Base-by-base conservation (phyloP, 106 monocot genomes). In the Dioscorea zingiberensis region DNA sequence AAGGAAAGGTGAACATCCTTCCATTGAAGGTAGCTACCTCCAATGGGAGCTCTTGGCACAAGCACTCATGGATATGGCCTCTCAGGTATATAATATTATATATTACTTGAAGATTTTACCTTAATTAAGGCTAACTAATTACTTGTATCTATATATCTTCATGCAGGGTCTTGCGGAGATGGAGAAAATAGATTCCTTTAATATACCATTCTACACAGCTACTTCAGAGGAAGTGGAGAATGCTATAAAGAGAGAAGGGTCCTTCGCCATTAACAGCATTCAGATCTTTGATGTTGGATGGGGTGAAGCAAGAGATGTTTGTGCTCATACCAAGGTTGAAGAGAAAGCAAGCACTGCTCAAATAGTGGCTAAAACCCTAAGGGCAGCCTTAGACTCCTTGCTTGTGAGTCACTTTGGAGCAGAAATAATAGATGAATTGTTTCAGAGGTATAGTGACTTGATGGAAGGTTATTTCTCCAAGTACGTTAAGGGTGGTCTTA, bases 191-290 rank as follows among this genome's bases (percentile, higher is more conserved):
- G 47, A 46, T 27, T 46, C 59, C 1, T 70, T 70, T 14, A 60
- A 70, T 26, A 1, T 60, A 26, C 70, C 70, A 29, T 59, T 3
- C 25, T 70, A 70, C 28, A 47, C 13, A 28, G 59, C 70, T 26
- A 23, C 26, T 21, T 14, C 48, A 7, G 70, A 48, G 44, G 70
- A 70, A 51, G 1, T 60, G 19, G n/a, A 11, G 23, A 27, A 59
- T 3, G 25, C 60, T 24, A 49, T 70, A 15, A 23, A 49, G 16
- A 14, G 3, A n/a, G 60, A 70, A 60, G 70, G 70, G 2, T 60
- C 60, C 16, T 70, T 70, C 27, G 59, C 54, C 18, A 48, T 60
- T 15, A 22, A 55, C 10, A 58, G 18, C 38, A 38, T 38, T 38
- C 1, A 6, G 38, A 38, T 38, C 9, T 38, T 38, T 38, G 38